phyloP scores from a whole-genome alignment of 2,329 filamentous ascomycete genomes.

The Pyricularia pennisetigena region DNA sequence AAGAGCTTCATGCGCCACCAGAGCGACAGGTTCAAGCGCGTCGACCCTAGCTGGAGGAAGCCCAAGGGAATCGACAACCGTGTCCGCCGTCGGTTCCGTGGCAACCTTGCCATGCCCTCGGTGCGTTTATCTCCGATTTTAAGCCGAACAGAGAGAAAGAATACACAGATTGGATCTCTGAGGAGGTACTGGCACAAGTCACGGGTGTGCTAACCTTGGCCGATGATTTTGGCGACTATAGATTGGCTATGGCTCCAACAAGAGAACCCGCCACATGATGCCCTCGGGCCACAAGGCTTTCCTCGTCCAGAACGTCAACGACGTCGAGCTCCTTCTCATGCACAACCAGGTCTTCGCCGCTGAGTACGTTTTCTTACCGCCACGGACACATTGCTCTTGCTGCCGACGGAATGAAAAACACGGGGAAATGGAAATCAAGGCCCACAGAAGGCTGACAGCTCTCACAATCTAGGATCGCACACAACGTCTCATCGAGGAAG shows the following conservation, averaged over 20 bases:
- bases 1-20: constrained; percentile 81
- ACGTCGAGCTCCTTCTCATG: constrained; percentile 97
- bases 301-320: constrained; percentile 93
- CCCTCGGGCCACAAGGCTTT: constrained; percentile 99
- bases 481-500: constrained; percentile 97
- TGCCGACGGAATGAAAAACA: neutral
- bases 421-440: neutral
- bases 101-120: constrained; percentile 93
- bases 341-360: constrained; percentile 99
- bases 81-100: constrained; percentile 95
- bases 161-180: neutral
- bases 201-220: neutral
- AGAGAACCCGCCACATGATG: constrained; percentile 98
- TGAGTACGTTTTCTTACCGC: constrained; percentile 61
- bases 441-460: constrained; percentile 2
- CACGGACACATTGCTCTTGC: neutral
- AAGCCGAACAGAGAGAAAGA: neutral
- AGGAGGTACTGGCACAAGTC: constrained; percentile 3
- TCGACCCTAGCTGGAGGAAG: constrained; percentile 88
- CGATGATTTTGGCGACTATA: constrained; percentile 26
- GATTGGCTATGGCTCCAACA: constrained; percentile 99
- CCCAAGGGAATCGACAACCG: constrained; percentile 99
- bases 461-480: constrained; percentile 66
- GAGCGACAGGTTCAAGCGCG: constrained; percentile 91
- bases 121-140: constrained; percentile 47